Base-by-base conservation (phyloP, 2,329 filamentous ascomycete species). In the Aaosphaeria arxii region DNA sequence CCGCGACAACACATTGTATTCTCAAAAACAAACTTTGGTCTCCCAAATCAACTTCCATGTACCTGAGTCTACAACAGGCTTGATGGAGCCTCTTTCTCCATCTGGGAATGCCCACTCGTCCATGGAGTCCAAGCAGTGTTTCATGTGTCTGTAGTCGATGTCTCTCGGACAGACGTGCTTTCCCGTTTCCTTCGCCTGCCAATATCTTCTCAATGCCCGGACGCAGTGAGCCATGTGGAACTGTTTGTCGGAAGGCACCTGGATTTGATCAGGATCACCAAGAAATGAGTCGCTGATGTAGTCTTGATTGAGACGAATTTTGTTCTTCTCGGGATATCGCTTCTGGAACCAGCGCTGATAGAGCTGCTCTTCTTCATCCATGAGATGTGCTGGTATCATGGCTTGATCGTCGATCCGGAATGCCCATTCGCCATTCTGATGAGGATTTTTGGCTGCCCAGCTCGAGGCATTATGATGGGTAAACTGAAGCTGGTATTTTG, bases 361-460 rank as follows among this genome's bases (percentile, higher is more conserved):
- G 17, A 40, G 46, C 28, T 9, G 6, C 38, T 56, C 53, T 40
- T 48, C 45, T 6, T 38, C 33, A 38, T 38, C 32, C 11, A 56
- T 7, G 24, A 52, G 49, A 35, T 47, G 33, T 3, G 40, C 11
- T 28, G 53, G 51, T 13, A 56, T 48, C 13, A 56, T 30, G 39
- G 53, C 53, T 50, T 56, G 53, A 24, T 56, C 53, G 42, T 56
- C 53, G 40, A 56, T 51, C n/a, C 53, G 51, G 30, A 56, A 43
- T 7, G 46, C 38, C 53, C 53, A 56, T 32, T 52, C 33, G 6
- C 11, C 29, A 7, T 33, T 11, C 6, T 28, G n/a, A 32, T 45
- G 36, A 31, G 32, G 6, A 32, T 28, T 11, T 5, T 31, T 32
- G 5, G 43, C 11, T 13, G 9, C 29, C 33, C 35, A 45, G 4